These are phyloP conservation scores for Sungouiozyma ichnusensis DNA, from an alignment of 805 yeast genomes.

Conservation along the genomic window DNA sequence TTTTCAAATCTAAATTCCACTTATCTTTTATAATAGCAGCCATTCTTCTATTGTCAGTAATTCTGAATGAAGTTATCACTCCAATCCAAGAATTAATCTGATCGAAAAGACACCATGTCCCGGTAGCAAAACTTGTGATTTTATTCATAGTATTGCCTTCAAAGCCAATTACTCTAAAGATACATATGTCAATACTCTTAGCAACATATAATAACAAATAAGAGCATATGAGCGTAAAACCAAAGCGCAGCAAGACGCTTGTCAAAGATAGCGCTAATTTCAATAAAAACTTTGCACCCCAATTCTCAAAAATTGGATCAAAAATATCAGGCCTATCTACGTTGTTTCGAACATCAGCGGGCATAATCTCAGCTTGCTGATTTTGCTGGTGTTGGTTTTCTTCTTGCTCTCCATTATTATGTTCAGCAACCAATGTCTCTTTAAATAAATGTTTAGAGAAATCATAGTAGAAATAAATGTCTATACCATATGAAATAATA, in stretches of 20 bases:
- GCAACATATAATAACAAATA: neutral
- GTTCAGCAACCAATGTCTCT: constrained; percentile 12
- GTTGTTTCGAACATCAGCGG: neutral
- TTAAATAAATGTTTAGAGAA: constrained; percentile 9
- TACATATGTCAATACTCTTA: neutral
- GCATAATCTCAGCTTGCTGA: neutral
- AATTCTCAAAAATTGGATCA: constrained; percentile 6
- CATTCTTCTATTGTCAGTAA: neutral
- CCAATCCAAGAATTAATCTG: neutral
- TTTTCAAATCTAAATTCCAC: neutral
- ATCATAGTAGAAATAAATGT: constrained; percentile 10
- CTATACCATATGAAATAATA: constrained; percentile 8
- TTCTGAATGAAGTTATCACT: neutral
- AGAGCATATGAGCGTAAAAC: neutral
- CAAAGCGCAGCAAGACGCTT: neutral
- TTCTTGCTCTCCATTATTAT: constrained; percentile 9
- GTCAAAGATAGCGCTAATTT: neutral
- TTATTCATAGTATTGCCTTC: neutral
- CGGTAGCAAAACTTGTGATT: neutral
- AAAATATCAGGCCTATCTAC: constrained; percentile 2
- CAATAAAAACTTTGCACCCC: neutral
- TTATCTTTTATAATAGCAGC: neutral
- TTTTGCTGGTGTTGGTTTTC: constrained; percentile 4
- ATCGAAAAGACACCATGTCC: neutral
- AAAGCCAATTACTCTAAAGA: neutral